Evolutionary conservation across 352 stramenopile genomes (phyloP), one percentile per base, ranked within the genome.

Genomic region (Phytophthora syringae): DNA sequence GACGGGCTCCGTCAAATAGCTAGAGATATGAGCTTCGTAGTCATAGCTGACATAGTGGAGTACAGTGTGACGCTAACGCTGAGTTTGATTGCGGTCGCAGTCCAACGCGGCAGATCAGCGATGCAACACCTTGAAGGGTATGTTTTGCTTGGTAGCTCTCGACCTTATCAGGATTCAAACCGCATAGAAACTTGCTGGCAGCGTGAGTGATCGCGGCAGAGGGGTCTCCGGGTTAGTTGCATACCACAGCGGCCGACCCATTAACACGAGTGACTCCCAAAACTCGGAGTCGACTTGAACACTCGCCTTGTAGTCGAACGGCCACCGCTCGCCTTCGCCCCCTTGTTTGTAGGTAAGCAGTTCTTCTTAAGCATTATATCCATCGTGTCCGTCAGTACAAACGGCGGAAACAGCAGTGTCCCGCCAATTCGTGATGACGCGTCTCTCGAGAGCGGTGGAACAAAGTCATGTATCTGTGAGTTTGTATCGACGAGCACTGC

Each of bases 391-490:
- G 67, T 84, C 67, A 89, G 72, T 47, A 90, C 50, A 58, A 91
- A 85, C 60, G 82, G 69, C 58, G 85, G 83, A 73, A 94, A 78
- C 73, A 84, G 70, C 76, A 56, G 65, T 64, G 52, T 36, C 13
- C 32, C 22, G 10, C 20, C 15, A 9, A 12, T 5, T 27, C 52
- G 44, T 24, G 34, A 51, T 9, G 48, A 61, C 9, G 32, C 22
- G 16, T 55, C 54, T 9, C 20, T 34, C 1, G 16, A 12, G 5
- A 25, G 25, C 18, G 24, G 5, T 7, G 40, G 47, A 16, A 32
- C 25, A n/a, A 64, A 50, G 15, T 58, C 37, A 13, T 45, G 34
- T 34, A 64, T 50, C 16, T 39, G 16, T 11, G 45, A 50, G 42
- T 67, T 66, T 0, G 66, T 66, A 22, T 72, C 62, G 1, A 70